Base-by-base conservation (phyloP, 2,329 filamentous ascomycete genomes). In the Penicillium sp. region DNA sequence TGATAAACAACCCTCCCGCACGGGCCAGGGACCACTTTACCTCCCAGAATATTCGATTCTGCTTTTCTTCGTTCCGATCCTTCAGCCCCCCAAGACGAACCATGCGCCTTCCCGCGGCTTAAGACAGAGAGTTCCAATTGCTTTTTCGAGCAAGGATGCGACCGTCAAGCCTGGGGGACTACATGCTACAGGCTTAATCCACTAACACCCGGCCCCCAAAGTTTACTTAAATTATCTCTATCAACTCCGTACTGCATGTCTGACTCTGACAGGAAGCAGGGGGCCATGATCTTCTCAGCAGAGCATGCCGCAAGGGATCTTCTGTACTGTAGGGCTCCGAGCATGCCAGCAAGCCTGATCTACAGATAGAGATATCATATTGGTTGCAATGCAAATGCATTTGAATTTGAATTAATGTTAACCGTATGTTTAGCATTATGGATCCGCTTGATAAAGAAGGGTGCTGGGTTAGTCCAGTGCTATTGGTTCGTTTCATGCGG, bases 181-280 rank as follows among this genome's bases (percentile, higher is more conserved):
- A 42, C 39, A 14, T 6, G 19, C 47, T 46, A n/a, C 45, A 47
- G 26, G 5, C 26, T 26, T 26, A 11, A n/a, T 29, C 16, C 2
- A 19, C 35, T 6, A 19, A 19, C 19, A 14, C 13, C 23, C 13
- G 45, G 45, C 27, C n/a, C 35, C 25, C 29, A 35, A 29, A 50
- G n/a, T 35, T 35, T 27, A 21, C 25, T 33, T 29, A 25, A 33
- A 31, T 29, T 14, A 26, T 21, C 37, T 44, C 26, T 42, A 31
- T 51, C 25, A 19, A 39, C 25, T 33, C 31, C 31, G 35, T 11
- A 21, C 43, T 42, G 54, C 47, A 58, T 61, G 60, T 58, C 53
- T 61, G 60, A 61, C 58, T 58, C 53, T 61, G 60, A 61, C 60
- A 61, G 60, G 39, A 61, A 61, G 58, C 54, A 61, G 58, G 60